Evolutionary conservation across 2,329 filamentous ascomycete genomes (phyloP).

Genomic region (Rhytidhysteron rufulum): DNA sequence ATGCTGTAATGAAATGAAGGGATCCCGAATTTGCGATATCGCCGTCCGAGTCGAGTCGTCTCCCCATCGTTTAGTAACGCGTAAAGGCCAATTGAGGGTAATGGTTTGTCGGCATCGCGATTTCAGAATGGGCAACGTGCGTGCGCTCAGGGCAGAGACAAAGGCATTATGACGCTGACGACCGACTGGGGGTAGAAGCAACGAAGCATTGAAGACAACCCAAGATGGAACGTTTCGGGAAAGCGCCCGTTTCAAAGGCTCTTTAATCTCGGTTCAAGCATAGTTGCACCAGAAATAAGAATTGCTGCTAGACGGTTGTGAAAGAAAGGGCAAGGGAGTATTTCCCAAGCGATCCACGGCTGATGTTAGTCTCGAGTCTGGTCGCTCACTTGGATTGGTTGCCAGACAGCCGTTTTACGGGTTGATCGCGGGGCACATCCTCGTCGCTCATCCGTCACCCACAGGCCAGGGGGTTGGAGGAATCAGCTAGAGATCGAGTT

Average conservation of each 20-base stretch:
- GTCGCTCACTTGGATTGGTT: conserved; percentile 25
- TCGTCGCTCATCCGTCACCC: conserved; percentile 19
- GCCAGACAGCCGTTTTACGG: conserved; percentile 12
- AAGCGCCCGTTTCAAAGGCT: conserved; percentile 26
- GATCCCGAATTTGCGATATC: too few species aligned
- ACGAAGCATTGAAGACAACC: neutral
- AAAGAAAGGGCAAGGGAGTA: conserved; percentile 22
- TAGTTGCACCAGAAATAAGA: conserved; percentile 17
- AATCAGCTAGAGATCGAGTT: neutral
- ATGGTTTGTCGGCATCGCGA: too few species aligned
- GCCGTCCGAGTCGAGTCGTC: too few species aligned
- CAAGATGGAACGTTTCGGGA: conserved; percentile 11
- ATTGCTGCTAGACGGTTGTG: conserved; percentile 20
- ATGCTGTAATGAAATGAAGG: too few species aligned
- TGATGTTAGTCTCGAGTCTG: conserved; percentile 17
- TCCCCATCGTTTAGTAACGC: too few species aligned
- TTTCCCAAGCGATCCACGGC: conserved; percentile 26
- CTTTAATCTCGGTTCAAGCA: conserved; percentile 35
- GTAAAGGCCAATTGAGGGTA: too few species aligned
- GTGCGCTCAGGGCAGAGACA: too few species aligned
- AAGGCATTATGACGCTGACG: conserved; percentile 15
- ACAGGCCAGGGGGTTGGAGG: conserved; percentile 25
- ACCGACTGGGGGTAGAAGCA: conserved; percentile 6
- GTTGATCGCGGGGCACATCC: conserved; percentile 21
- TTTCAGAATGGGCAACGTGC: too few species aligned